Evolutionary conservation across 1,139 yeast genomes (phyloP).

Genomic region (Taiozyma sp.): DNA sequence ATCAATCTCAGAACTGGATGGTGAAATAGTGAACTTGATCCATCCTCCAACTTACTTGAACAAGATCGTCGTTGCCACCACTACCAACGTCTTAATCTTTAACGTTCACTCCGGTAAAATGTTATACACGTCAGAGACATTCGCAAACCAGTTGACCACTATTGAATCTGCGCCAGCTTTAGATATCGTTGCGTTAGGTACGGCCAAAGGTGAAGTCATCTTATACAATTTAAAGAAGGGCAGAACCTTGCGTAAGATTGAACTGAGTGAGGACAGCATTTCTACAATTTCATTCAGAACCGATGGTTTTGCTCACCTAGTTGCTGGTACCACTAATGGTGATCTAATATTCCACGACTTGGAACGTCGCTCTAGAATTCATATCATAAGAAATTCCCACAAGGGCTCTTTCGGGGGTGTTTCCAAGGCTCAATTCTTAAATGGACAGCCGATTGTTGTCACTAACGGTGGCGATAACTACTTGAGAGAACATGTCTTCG

Average conservation of each 20-base stretch:
- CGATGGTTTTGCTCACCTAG: constrained; percentile 83
- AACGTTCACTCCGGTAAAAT: constrained; percentile 79
- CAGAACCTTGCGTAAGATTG: constrained; percentile 50
- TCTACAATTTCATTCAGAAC: constrained; percentile 85
- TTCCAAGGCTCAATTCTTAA: constrained; percentile 68
- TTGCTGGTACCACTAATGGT: constrained; percentile 76
- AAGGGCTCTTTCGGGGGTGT: constrained; percentile 75
- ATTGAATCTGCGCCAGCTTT: constrained; percentile 83
- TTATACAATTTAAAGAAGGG: constrained; percentile 71
- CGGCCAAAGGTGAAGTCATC: constrained; percentile 59
- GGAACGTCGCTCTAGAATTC: constrained; percentile 65
- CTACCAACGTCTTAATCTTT: constrained; percentile 53
- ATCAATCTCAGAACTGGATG: constrained; percentile 53
- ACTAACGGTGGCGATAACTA: constrained; percentile 92
- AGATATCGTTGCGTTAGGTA: constrained; percentile 79
- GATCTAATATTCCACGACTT: constrained; percentile 85
- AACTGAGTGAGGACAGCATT: constrained; percentile 43
- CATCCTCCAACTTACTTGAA: constrained; percentile 94
- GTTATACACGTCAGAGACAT: constrained; percentile 54
- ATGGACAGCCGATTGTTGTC: constrained; percentile 91
- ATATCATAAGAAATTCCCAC: constrained; percentile 71
- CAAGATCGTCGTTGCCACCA: constrained; percentile 76
- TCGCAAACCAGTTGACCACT: constrained; percentile 48
- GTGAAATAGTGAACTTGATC: constrained; percentile 60
- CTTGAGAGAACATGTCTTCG: constrained; percentile 88